Conservation (phyloP, 108 stramenopile genomes). For the Pseudonitzschia multistriata region DNA sequence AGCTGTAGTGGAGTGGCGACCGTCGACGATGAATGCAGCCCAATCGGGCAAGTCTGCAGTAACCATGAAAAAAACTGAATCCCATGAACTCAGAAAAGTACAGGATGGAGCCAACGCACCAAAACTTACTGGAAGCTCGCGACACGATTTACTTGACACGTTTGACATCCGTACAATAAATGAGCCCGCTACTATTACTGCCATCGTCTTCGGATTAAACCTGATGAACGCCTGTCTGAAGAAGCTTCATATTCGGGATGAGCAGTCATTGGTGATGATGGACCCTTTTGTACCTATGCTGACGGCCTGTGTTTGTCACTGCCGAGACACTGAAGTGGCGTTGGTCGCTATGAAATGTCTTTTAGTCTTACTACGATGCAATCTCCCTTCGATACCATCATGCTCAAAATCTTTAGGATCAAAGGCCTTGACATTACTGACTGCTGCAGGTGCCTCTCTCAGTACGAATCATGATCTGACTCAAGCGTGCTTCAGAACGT, state of each 20-base stretch:
- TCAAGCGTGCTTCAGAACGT: conserved; percentile 87
- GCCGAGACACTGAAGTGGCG: conserved; percentile 70
- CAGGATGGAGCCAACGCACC: conserved; percentile 82
- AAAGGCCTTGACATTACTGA: conserved; percentile 69
- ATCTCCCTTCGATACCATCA: conserved; percentile 74
- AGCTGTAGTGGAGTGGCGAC: conserved; percentile 73
- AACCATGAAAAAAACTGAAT: conserved; percentile 46
- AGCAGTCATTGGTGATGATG: conserved; percentile 56
- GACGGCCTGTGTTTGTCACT: conserved; percentile 68
- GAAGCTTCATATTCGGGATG: conserved; percentile 47
- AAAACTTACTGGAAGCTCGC: conserved; percentile 75
- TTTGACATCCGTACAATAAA: conserved; percentile 41
- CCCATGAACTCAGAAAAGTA: conserved; percentile 47
- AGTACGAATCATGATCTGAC: conserved; percentile 80
- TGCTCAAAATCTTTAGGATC: conserved; percentile 67
- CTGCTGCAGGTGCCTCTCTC: conserved; percentile 47
- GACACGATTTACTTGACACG: conserved; percentile 44
- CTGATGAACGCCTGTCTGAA: conserved; percentile 81
- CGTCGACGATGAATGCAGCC: conserved; percentile 50
- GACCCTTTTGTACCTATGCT: conserved; percentile 86
- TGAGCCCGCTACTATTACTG: conserved; percentile 68
- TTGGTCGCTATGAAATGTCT: conserved; percentile 82
- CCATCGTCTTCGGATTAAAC: conserved; percentile 82
- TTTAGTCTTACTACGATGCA: conserved; percentile 62
- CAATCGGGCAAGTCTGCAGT: conserved; percentile 50